Percentiles rank a stretch among this genome's conserved stretches.
These are phyloP conservation scores for Carallia brachiata DNA, from an alignment of 345 rosid genomes.

Conservation along the genomic window DNA sequence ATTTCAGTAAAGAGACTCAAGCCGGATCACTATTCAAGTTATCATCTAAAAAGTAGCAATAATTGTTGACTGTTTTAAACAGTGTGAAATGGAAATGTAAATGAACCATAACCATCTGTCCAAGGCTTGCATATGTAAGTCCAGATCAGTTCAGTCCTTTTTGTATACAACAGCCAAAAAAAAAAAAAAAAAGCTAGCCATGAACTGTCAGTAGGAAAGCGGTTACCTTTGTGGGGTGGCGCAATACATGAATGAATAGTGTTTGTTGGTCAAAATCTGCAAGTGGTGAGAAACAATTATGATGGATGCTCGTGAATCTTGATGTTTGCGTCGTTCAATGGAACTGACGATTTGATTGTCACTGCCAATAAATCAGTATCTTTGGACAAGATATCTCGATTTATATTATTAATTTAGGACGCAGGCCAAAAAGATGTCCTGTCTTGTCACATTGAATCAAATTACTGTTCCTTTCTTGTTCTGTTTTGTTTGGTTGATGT, in stretches of 20 bases:
- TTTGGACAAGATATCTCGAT: slow-evolving; percentile 22
- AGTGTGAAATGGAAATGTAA: neutral
- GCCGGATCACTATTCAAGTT: too few species aligned
- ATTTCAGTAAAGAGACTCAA: too few species aligned
- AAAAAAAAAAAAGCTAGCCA: neutral
- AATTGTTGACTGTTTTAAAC: neutral
- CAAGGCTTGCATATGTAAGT: neutral
- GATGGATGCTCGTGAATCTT: slow-evolving; percentile 2
- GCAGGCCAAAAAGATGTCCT: slow-evolving; percentile 36
- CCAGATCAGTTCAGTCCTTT: neutral
- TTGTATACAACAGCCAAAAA: neutral
- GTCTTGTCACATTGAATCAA: slow-evolving; percentile 48
- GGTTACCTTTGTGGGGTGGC: neutral
- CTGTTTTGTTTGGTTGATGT: slow-evolving; percentile 9
- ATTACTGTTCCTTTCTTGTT: slow-evolving; percentile 36
- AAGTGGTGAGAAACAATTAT: neutral
- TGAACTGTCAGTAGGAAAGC: neutral
- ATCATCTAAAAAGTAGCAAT: too few species aligned
- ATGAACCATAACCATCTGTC: neutral
- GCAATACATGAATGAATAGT: neutral
- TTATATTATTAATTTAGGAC: slow-evolving; percentile 11
- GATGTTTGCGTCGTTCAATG: neutral
- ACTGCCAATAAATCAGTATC: slow-evolving; percentile 30
- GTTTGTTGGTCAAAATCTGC: neutral
- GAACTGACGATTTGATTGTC: slow-evolving; percentile 36